Evolutionary conservation across 129 eudicot genomes (phyloP).

Genomic region (Centrapalus pauciflorus): DNA sequence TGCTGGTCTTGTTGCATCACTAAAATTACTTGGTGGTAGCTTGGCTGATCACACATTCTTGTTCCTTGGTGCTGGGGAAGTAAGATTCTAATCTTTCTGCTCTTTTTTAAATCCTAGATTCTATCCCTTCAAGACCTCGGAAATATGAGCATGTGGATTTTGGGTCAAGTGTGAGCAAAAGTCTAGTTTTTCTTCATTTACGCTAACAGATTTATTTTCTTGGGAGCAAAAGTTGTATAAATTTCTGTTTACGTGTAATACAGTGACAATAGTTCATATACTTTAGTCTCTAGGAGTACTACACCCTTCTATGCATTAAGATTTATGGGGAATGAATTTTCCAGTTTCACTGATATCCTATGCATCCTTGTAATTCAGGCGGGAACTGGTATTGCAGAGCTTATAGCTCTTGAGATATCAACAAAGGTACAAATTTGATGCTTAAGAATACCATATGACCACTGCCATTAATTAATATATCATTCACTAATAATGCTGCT

Average conservation of each 20-base stretch:
- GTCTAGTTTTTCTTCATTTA: not conserved
- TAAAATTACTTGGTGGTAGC: conserved; percentile 77
- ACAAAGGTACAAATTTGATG: conserved; percentile 48
- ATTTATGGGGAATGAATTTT: not conserved
- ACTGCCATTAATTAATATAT: not conserved
- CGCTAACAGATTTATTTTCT: not conserved
- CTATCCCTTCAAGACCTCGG: not conserved
- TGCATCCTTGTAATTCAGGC: conserved; percentile 48
- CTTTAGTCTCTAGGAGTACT: no score
- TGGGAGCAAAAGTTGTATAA: not conserved
- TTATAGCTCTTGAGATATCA: conserved; percentile 92
- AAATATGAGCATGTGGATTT: conserved; percentile 14
- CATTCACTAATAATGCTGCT: not conserved
- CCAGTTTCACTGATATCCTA: not conserved
- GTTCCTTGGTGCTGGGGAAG: conserved; percentile 98
- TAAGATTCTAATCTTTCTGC: conserved; percentile 20
- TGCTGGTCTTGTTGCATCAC: conserved; percentile 80
- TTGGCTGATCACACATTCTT: conserved; percentile 81
- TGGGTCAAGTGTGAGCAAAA: not conserved
- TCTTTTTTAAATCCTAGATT: not conserved
- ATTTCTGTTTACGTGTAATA: not conserved
- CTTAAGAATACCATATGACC: not conserved
- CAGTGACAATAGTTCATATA: no score
- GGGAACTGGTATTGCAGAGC: conserved; percentile 92
- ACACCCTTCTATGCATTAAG: not conserved